These are phyloP conservation scores for Teratosphaeria pseudoeucalypti DNA, from an alignment of 2,329 filamentous ascomycete species.

Conservation along the genomic window DNA sequence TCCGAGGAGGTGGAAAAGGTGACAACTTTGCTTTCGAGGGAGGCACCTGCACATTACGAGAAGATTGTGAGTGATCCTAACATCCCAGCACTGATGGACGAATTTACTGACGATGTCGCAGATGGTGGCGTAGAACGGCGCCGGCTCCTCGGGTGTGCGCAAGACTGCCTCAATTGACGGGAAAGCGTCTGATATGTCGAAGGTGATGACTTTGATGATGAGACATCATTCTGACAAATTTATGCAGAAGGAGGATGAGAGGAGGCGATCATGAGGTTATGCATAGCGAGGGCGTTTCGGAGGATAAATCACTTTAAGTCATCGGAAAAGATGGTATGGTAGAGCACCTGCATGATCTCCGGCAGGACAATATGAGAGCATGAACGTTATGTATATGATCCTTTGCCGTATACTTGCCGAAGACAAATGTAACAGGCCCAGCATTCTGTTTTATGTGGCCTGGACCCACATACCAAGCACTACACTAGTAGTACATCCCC, in stretches of 20 bases:
- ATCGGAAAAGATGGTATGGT: not conserved
- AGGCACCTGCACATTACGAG: constrained; percentile 55
- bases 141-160: not conserved
- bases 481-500: too few relatives aligned
- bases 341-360: not conserved
- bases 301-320: not conserved
- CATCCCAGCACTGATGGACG: not conserved
- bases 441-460: not conserved
- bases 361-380: not conserved
- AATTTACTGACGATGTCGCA: not conserved
- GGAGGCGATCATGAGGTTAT: not conserved
- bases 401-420: not conserved
- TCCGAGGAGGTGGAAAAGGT: constrained; percentile 85
- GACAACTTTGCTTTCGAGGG: constrained; percentile 66
- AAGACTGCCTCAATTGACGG: not conserved
- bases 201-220: not conserved
- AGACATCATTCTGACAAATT: not conserved
- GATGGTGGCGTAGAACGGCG: not conserved
- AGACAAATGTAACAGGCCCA: too few relatives aligned
- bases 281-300: not conserved
- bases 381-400: not conserved
- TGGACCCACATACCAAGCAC: too few relatives aligned
- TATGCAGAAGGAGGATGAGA: not conserved
- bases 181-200: not conserved
- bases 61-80: not conserved